These are phyloP conservation scores for Panaeolus papilionaceus DNA, from an alignment of 768 basidiomycete genomes.

Conservation along the genomic window DNA sequence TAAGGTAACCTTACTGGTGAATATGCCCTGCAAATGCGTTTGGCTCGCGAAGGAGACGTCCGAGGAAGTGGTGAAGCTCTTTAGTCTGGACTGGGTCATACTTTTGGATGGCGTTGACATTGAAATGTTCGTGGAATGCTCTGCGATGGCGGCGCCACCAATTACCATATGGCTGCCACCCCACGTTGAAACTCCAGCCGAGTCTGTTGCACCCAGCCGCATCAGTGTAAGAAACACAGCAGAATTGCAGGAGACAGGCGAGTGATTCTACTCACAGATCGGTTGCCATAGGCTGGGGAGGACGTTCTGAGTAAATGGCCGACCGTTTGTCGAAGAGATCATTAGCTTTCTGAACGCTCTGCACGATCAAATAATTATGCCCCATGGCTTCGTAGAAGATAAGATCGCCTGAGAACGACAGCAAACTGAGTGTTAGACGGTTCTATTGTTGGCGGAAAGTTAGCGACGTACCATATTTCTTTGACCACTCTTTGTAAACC, in stretches of 20 bases:
- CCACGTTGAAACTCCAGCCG: conserved; percentile 23
- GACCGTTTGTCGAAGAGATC: conserved; percentile 50
- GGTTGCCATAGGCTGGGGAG: conserved; percentile 29
- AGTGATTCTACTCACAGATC: conserved; percentile 27
- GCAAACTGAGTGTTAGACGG: neutral
- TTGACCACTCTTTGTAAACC: conserved; percentile 27
- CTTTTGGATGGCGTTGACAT: conserved; percentile 20
- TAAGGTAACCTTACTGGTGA: neutral
- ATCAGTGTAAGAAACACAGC: no score
- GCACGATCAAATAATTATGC: conserved; percentile 23
- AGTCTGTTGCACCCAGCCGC: conserved; percentile 18
- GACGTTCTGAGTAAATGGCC: conserved; percentile 44
- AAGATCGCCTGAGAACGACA: conserved; percentile 14
- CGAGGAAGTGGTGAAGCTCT: conserved; percentile 37
- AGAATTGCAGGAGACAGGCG: neutral
- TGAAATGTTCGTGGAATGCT: conserved; percentile 34
- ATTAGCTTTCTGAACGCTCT: conserved; percentile 18
- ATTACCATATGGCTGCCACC: conserved; percentile 32
- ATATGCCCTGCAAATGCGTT: conserved; percentile 22
- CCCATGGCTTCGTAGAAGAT: conserved; percentile 16
- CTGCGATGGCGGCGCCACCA: conserved; percentile 31
- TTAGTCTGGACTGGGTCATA: conserved; percentile 27
- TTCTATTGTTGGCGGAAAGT: no score
- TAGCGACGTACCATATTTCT: conserved; percentile 27
- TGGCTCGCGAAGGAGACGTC: conserved; percentile 34